phyloP scores from a whole-genome alignment of 2,329 filamentous ascomycete species.

The Akanthomyces dipterigenus region DNA sequence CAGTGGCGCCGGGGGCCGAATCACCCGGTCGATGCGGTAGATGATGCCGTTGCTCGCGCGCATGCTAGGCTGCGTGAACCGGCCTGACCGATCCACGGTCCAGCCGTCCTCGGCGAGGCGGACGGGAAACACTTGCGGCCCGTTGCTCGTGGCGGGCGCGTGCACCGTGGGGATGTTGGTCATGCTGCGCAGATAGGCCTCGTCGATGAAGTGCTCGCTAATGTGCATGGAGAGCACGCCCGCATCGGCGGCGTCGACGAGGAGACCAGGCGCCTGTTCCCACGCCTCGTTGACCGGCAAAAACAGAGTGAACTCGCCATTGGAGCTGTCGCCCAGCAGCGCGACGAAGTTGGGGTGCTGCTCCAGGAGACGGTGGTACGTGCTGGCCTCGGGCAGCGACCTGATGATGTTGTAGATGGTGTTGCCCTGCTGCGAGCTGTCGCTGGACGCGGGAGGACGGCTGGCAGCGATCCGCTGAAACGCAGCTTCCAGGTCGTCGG shows the following conservation, averaged over 20 bases:
- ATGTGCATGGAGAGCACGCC: constrained; percentile 3
- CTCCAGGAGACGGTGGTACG: neutral
- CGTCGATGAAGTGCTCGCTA: neutral
- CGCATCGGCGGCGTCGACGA: neutral
- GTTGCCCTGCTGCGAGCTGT: neutral
- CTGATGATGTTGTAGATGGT: constrained; percentile 3
- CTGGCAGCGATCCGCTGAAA: neutral
- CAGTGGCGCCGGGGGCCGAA: neutral
- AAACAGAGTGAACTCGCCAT: constrained; percentile 2
- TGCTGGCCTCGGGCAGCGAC: neutral
- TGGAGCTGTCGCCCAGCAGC: neutral
- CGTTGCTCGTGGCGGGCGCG: neutral
- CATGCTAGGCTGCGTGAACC: neutral
- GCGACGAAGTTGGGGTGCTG: neutral
- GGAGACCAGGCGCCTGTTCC: neutral
- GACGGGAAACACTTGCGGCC: neutral
- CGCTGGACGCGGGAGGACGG: neutral
- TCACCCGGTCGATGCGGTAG: neutral
- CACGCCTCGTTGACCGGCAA: neutral
- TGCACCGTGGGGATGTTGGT: neutral
- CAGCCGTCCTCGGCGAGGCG: neutral
- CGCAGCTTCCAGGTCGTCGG: neutral
- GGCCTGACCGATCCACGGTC: neutral
- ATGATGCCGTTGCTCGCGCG: constrained; percentile 6
- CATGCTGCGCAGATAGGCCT: neutral